Evolutionary conservation across 2,329 filamentous ascomycete genomes (phyloP).

Genomic region (Diatrype stigma): DNA sequence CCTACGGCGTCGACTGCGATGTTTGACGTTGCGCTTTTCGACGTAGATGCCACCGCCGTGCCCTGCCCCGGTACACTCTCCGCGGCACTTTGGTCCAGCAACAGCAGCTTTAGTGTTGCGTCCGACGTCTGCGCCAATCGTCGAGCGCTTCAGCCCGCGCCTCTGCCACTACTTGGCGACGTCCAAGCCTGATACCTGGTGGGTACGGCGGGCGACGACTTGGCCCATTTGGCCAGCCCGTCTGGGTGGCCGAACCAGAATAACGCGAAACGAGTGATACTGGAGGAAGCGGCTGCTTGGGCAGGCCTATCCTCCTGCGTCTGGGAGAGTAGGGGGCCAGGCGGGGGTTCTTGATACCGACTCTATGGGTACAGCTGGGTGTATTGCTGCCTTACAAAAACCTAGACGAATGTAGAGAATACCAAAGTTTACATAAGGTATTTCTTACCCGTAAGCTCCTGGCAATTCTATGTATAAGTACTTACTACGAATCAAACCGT

Average conservation of each 20-base stretch:
- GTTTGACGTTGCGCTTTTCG: conserved; percentile 1
- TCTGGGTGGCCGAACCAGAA: conserved; percentile 11
- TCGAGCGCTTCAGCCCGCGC: conserved; percentile 3
- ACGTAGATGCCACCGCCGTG: background rate
- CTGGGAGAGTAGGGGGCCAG: too few relatives aligned
- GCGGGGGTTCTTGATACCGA: too few relatives aligned
- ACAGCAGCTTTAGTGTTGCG: conserved; percentile 3
- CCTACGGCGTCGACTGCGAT: conserved; percentile 4
- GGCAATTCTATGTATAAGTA: too few relatives aligned
- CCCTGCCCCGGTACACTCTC: conserved; percentile 3
- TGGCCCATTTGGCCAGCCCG: conserved; percentile 8
- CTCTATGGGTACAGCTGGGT: too few relatives aligned
- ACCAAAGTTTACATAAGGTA: too few relatives aligned
- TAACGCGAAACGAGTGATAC: background rate
- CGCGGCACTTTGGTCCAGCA: conserved; percentile 10
- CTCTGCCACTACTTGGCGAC: conserved; percentile 1
- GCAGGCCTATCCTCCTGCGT: too few relatives aligned
- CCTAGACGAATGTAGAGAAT: too few relatives aligned
- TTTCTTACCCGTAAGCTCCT: too few relatives aligned
- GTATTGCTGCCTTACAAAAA: too few relatives aligned
- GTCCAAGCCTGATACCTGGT: conserved; percentile 4
- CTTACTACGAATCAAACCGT: too few relatives aligned
- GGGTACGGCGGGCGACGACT: conserved; percentile 3
- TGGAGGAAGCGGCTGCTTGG: too few relatives aligned
- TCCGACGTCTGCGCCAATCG: conserved; percentile 1